Conservation (phyloP, 495 filamentous ascomycete species). For the Daldinia childiae region DNA sequence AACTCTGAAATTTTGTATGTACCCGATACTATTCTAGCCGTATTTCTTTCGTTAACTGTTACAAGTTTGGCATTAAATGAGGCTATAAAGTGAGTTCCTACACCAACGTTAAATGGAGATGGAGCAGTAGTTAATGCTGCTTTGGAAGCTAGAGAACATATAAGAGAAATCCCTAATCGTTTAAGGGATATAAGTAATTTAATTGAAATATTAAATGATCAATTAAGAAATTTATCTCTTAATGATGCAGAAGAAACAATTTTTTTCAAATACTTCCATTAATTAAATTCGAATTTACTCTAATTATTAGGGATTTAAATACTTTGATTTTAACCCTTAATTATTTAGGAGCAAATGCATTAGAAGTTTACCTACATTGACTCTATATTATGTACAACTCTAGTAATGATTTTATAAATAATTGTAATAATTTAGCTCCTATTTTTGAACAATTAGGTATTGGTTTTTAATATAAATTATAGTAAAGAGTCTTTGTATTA, state of each 20-base stretch:
- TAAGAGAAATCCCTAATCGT: background rate
- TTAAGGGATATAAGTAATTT: background rate
- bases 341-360: background rate
- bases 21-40: background rate
- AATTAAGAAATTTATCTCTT: background rate
- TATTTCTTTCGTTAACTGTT: background rate
- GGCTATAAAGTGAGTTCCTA: background rate
- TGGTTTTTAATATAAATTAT: constrained; percentile 4
- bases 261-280: background rate
- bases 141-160: background rate
- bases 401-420: background rate
- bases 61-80: background rate
- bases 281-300: background rate
- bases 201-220: background rate
- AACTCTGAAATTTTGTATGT: background rate
- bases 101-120: background rate
- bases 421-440: background rate
- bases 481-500: constrained; percentile 5
- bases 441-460: constrained; percentile 5
- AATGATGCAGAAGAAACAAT: too few relatives aligned
- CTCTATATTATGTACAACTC: background rate
- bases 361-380: constrained; percentile 1
- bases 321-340: constrained; percentile 1
- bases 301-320: constrained; percentile 4
- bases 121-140: background rate